These are phyloP conservation scores for Thelonectria blattea DNA, from an alignment of 2,329 filamentous ascomycete genomes.

Conservation along the genomic window DNA sequence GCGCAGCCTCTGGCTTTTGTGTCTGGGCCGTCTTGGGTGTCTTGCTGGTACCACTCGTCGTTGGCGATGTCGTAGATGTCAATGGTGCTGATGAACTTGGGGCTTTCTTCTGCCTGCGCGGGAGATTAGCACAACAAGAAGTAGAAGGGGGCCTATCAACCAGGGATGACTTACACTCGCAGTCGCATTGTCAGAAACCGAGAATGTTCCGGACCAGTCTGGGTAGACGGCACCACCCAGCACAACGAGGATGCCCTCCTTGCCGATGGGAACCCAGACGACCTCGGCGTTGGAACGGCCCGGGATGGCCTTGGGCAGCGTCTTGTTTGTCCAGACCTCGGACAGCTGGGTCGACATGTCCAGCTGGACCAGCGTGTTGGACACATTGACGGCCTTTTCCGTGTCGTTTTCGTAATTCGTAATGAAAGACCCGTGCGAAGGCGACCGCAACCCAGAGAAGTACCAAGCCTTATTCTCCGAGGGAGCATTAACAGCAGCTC, in stretches of 20 bases:
- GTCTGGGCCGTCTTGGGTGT: slow-evolving; percentile 65
- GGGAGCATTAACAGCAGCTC: slow-evolving; percentile 67
- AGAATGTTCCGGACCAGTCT: slow-evolving; percentile 47
- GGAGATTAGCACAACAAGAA: not conserved
- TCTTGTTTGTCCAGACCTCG: slow-evolving; percentile 63
- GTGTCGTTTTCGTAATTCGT: slow-evolving; percentile 42
- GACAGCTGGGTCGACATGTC: slow-evolving; percentile 60
- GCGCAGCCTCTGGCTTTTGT: slow-evolving; percentile 72
- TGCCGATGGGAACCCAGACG: slow-evolving; percentile 79
- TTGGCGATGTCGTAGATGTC: slow-evolving; percentile 78
- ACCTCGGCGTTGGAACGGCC: slow-evolving; percentile 69
- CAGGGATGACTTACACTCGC: slow-evolving; percentile 42
- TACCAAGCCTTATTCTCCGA: slow-evolving; percentile 77
- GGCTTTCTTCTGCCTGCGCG: slow-evolving; percentile 65
- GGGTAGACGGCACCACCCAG: slow-evolving; percentile 75
- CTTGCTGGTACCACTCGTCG: slow-evolving; percentile 72
- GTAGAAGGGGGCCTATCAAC: no score
- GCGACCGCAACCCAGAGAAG: slow-evolving; percentile 67
- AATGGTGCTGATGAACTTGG: slow-evolving; percentile 72
- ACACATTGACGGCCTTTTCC: slow-evolving; percentile 51
- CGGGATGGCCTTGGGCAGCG: slow-evolving; percentile 55
- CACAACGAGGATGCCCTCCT: slow-evolving; percentile 76
- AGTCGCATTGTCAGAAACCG: slow-evolving; percentile 38
- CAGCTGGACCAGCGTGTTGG: slow-evolving; percentile 64
- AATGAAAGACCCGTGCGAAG: slow-evolving; percentile 57